These are phyloP conservation scores for Colletotrichum sp. DNA, from an alignment of 2,329 filamentous ascomycete genomes.

Conservation along the genomic window DNA sequence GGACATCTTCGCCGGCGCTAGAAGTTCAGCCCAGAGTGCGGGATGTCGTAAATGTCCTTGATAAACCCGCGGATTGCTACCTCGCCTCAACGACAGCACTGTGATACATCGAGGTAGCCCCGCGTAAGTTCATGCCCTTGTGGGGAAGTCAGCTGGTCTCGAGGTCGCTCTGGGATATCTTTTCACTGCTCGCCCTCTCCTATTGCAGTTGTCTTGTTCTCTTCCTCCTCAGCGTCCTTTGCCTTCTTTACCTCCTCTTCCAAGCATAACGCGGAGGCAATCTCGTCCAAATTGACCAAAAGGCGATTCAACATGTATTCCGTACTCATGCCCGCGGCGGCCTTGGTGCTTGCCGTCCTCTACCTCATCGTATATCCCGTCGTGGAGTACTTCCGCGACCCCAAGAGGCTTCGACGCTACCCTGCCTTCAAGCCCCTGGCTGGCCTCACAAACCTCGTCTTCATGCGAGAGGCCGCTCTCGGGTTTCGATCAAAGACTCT, in stretches of 20 bases:
- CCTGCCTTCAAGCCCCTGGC: conserved; percentile 26
- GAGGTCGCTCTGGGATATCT: background rate
- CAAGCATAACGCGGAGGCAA: background rate
- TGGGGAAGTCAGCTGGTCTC: background rate
- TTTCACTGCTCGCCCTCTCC: background rate
- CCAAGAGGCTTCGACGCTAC: conserved; percentile 31
- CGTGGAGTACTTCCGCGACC: background rate
- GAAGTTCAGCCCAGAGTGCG: background rate
- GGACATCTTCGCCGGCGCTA: background rate
- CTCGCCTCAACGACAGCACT: background rate
- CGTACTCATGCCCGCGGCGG: background rate
- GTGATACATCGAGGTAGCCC: background rate
- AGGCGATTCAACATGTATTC: background rate
- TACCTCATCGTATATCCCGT: background rate
- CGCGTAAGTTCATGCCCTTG: background rate
- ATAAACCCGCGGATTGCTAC: background rate
- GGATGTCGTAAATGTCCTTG: background rate
- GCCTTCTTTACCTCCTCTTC: background rate
- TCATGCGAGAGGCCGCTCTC: background rate
- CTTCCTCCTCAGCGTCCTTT: background rate
- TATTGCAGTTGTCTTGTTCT: fast-evolving
- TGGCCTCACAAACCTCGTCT: conserved; percentile 26
- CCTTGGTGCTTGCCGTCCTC: background rate
- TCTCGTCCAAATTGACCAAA: background rate
- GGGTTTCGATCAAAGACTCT: background rate